Conservation (phyloP, 2,329 filamentous ascomycete species). For the Myrmaecium sp. region DNA sequence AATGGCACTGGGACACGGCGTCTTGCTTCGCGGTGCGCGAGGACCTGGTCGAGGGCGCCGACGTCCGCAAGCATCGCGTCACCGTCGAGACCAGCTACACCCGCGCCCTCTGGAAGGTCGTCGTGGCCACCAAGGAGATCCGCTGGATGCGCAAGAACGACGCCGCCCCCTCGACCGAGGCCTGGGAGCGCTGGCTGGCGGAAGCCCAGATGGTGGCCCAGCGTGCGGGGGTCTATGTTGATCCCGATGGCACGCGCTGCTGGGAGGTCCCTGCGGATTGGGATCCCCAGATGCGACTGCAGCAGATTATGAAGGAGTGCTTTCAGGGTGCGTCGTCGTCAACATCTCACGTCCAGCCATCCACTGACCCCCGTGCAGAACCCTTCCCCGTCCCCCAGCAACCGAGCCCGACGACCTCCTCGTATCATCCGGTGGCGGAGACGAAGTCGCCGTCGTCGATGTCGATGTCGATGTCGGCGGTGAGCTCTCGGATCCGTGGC, state of each 20-base stretch:
- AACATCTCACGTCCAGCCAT: no score
- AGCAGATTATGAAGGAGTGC: slow-evolving; percentile 9
- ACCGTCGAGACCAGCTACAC: slow-evolving; percentile 25
- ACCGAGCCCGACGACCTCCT: no score
- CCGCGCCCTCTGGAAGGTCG: slow-evolving; percentile 31
- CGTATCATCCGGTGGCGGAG: no score
- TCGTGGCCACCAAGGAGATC: slow-evolving; percentile 26
- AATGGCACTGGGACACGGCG: slow-evolving; percentile 31
- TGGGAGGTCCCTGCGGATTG: slow-evolving; percentile 17
- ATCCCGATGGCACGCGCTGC: slow-evolving; percentile 3
- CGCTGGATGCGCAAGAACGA: slow-evolving; percentile 26
- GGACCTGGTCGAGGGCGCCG: slow-evolving; percentile 17
- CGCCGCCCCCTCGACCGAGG: slow-evolving; percentile 23
- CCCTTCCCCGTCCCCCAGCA: no score
- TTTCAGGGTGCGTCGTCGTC: no score
- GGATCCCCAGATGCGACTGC: slow-evolving; percentile 14
- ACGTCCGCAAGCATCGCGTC: slow-evolving; percentile 15
- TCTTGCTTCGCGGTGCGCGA: slow-evolving; percentile 25
- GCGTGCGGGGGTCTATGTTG: background rate
- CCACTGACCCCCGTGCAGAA: no score
- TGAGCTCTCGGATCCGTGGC: no score
- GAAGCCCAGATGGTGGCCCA: slow-evolving; percentile 14
- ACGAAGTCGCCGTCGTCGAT: no score
- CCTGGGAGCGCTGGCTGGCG: slow-evolving; percentile 26
- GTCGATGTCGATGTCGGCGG: no score